These are phyloP conservation scores for Dioscorea alata DNA, from an alignment of 106 monocot species.

Conservation along the genomic window DNA sequence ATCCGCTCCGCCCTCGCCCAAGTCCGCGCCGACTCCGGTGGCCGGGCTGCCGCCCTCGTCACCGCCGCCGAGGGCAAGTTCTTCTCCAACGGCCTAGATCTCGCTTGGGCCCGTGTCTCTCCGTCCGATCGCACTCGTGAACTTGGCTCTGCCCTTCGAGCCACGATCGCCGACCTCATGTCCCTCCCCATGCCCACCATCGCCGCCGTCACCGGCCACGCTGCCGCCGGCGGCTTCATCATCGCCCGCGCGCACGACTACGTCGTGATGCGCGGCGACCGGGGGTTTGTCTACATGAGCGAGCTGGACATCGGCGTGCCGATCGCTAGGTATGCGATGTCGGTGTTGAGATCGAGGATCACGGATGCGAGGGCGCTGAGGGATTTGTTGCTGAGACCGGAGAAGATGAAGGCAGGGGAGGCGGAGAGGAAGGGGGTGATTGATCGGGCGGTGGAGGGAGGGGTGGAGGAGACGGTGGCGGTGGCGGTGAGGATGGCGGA, in stretches of 20 bases:
- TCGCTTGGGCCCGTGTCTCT: constrained; percentile 40
- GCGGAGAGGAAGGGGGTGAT: constrained; percentile 46
- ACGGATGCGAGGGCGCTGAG: constrained; percentile 27
- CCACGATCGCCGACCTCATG: constrained; percentile 46
- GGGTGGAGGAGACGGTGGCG: constrained; percentile 28
- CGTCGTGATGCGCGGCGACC: constrained; percentile 62
- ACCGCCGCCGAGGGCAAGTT: constrained; percentile 70
- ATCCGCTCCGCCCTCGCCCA: constrained; percentile 51
- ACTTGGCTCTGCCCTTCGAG: constrained; percentile 26
- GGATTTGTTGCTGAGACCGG: constrained; percentile 39
- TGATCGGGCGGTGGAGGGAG: constrained; percentile 23
- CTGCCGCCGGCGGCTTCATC: constrained; percentile 56
- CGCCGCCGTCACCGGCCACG: constrained; percentile 83
- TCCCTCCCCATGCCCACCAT: constrained; percentile 71
- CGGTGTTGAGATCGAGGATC: constrained; percentile 49
- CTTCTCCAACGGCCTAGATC: constrained; percentile 90
- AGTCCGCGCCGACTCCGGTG: constrained; percentile 31
- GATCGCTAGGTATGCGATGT: constrained; percentile 38
- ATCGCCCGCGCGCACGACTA: constrained; percentile 65
- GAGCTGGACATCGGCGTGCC: constrained; percentile 68
- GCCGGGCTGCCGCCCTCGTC: constrained; percentile 40
- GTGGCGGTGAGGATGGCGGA: constrained; percentile 42
- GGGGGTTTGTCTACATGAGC: constrained; percentile 88
- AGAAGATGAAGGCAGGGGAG: constrained; percentile 46
- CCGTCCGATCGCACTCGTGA: constrained; percentile 11